phyloP scores from a whole-genome alignment of 169 alveolate species.

The Amoebophrya sp. region DNA sequence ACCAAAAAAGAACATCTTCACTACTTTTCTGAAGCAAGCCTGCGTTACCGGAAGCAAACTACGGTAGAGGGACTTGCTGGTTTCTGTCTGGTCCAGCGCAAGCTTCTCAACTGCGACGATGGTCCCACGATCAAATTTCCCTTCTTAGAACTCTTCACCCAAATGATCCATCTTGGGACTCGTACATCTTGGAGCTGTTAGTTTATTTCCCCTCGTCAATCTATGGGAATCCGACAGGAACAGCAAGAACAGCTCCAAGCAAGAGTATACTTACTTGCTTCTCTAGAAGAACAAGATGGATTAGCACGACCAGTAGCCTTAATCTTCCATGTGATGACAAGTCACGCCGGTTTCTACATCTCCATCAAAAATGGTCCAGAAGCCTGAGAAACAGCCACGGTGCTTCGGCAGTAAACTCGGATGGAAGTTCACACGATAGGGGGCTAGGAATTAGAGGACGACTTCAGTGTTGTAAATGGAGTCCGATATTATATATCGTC shows the following conservation, averaged over 20 bases:
- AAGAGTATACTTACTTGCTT: too few relatives aligned
- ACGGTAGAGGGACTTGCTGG: neutral
- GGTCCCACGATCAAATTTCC: neutral
- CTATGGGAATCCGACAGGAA: too few relatives aligned
- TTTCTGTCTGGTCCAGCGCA: neutral
- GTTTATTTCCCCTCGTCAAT: too few relatives aligned
- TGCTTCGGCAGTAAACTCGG: slow-evolving; percentile 10
- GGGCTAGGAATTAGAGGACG: too few relatives aligned
- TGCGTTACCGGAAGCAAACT: neutral
- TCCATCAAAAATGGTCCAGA: neutral
- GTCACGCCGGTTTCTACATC: neutral
- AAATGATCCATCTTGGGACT: too few relatives aligned
- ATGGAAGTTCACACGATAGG: slow-evolving; percentile 5
- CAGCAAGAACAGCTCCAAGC: too few relatives aligned
- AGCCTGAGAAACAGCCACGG: slow-evolving; percentile 7
- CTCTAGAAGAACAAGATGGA: too few relatives aligned
- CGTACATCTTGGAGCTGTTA: too few relatives aligned
- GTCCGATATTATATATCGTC: too few relatives aligned
- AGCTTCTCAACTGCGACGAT: neutral
- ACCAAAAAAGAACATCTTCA: neutral
- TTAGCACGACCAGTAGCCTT: too few relatives aligned
- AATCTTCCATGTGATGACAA: neutral
- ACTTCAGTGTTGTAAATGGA: too few relatives aligned
- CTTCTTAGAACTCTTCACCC: too few relatives aligned
- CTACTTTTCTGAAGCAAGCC: neutral